Base-by-base conservation (phyloP, 116 monocot species). In the Papilionanthe hybrid region DNA sequence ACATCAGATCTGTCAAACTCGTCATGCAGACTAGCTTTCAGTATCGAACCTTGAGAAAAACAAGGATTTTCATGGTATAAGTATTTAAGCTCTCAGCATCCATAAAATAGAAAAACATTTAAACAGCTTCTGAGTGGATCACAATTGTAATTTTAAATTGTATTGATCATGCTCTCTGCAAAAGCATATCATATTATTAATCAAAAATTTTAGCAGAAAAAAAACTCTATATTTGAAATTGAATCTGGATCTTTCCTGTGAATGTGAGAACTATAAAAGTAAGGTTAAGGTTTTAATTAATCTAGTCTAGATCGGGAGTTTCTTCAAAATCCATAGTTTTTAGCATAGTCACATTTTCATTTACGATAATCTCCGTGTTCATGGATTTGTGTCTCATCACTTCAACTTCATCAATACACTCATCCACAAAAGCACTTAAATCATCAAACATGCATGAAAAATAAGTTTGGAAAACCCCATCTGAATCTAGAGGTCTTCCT, bases 11-110 rank as follows among this genome's bases (percentile, higher is more conserved):
- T 73, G 19, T 44, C n/a, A 44, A 43, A 44, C 44, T 22, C 5
- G 9, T 73, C 73, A 73, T 73, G 42, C 19, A 73, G 44, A 44
- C 9, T 44, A 43, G 73, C 17, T 73, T 73, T 73, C 44, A 19
- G n/a, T 73, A 72, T 2, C 20, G 17, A 73, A 44, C 43, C 44
- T 20, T 73, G 73, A 8, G 0, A 44, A 73, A 43, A 11, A 22
- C 19, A 8, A 73, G 4, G n/a, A 69, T 5, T 73, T 45, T 73
- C 42, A n/a, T 37, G 12, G 9, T 37, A 69, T 69, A 69, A 17
- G 37, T 37, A 37, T 69, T 69, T 69, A 69, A 15, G 69, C 15
- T 15, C 15, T 69, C 29, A 15, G 32, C 12, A 3, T 69, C 69
- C 37, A 37, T 15, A 65, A 65, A 65, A 27, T 27, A 37, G 32